A percentile compares a stretch with the other conserved stretches of the same genome.
phyloP scores from a whole-genome alignment of 768 basidiomycete genomes.

The Tricholoma sp. region DNA sequence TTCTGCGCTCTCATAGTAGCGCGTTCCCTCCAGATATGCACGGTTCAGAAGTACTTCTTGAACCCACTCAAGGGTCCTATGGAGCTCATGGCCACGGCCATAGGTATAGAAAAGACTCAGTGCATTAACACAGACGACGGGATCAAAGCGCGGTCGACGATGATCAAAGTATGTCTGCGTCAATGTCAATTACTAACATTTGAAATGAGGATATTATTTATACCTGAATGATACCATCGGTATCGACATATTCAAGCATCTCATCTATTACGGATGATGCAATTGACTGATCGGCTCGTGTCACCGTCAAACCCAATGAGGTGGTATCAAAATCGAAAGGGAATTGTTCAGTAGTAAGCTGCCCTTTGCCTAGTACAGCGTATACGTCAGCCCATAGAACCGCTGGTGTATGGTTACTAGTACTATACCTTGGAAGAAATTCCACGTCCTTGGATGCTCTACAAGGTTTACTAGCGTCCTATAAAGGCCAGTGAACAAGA shows the following conservation, averaged over 20 bases:
- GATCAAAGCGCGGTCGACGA: slow-evolving; percentile 46
- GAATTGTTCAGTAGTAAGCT: slow-evolving; percentile 43
- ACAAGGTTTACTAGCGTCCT: slow-evolving; percentile 42
- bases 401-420: slow-evolving; percentile 1
- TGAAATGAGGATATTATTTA: background rate
- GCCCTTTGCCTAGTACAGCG: slow-evolving; percentile 27
- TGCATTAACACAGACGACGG: slow-evolving; percentile 48
- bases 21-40: slow-evolving; percentile 50
- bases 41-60: slow-evolving; percentile 43
- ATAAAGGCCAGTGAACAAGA: background rate
- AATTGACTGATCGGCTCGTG: slow-evolving; percentile 24
- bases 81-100: slow-evolving; percentile 42
- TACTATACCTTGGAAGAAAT: slow-evolving; percentile 51
- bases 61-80: slow-evolving; percentile 43
- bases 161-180: slow-evolving; percentile 51
- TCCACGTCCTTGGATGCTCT: slow-evolving; percentile 41
- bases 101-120: slow-evolving; percentile 46
- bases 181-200: background rate
- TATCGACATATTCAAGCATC: slow-evolving; percentile 45
- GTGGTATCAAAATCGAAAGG: slow-evolving; percentile 58
- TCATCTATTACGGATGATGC: slow-evolving; percentile 48
- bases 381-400: background rate
- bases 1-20: slow-evolving; percentile 49
- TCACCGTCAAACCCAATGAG: slow-evolving; percentile 44
- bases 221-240: slow-evolving; percentile 49